Base-by-base conservation (phyloP, 2,329 filamentous ascomycete species). In the Verticillium albo-atrum region DNA sequence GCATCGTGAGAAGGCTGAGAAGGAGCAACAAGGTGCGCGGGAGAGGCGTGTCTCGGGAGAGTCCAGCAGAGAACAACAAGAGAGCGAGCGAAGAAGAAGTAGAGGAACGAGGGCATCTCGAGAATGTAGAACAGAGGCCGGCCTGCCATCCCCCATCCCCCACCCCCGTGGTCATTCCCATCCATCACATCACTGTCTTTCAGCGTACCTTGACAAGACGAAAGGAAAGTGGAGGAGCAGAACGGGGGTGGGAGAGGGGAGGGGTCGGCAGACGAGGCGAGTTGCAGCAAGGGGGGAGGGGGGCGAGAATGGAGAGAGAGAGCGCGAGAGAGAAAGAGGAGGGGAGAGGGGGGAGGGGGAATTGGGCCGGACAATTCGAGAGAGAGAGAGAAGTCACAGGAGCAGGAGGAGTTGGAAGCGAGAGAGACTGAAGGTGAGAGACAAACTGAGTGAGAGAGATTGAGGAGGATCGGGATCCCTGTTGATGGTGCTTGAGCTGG, bases 401-500 rank as follows among this genome's bases (percentile, higher is more conserved):
- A 54, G 25, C 17, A 30, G 27, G 32, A 37, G 30, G 32, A 25
- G 54, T 26, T 34, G 54, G 23, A 25, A 55, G 37, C 37, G 37
- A 23, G 37, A 35, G 51, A 54, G 25, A n/a, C n/a, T 30, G 53
- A 20, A 23, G 34, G 34, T 17, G 34, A 23, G 37, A 35, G 30
- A 14, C 6, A 25, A 20, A 55, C 10, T 55, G 30, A 34, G 6
- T 30, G 54, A 37, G 34, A 57, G 56, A 51, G 42, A 56, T 59
- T 60, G 58, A 34, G 51, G 50, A 63, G 62, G 62, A 63, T 63
- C 28, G 30, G 23, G 23, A 62, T 62, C 60, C 62, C 56, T 61
- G 62, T 52, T 51, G 54, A 53, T 54, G 58, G 55, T 56, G 52
- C 58, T 58, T 50, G 35, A 34, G 34, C 35, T 25, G 25, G 54